Evolutionary conservation across 2,329 filamentous ascomycete species (phyloP), one percentile per base, ranked within the genome.

Genomic region (Apiospora kogelbergensis): DNA sequence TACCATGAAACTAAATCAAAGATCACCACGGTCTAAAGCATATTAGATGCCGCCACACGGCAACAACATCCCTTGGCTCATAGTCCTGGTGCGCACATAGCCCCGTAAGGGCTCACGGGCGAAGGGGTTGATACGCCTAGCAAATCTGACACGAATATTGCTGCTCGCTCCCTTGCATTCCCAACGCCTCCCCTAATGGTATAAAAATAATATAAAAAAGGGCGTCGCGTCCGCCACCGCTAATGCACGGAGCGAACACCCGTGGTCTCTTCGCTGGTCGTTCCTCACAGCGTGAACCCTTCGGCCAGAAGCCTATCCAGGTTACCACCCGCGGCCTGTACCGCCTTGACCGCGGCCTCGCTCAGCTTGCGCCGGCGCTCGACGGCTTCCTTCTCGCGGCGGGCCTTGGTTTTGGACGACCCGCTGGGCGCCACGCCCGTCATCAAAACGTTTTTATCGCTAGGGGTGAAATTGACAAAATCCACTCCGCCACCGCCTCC

Each of bases 361-460:
- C 87, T 90, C 68, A 95, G 77, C 77, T 87, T 86, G 73, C 90
- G 82, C 74, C 93, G 85, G 80, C 91, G 90, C 76, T 98, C 95
- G 67, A 88, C 85, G 1, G 93, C 93, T 82, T 98, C 95, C 79
- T 93, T 92, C 80, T 98, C 95, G 66, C 96, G 84, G 68, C 94
- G 84, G n/a, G 94, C 94, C 79, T 98, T 98, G 10, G 96, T 98
- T 87, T 98, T 98, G 73, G 89, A 93, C 74, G 91, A 94, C 11
- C 96, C 96, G 72, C 91, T 95, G 0, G 95, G 95, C 63, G 96
- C 96, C 15, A 99, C 96, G 6, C 95, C 95, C 9, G 89, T 93
- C 80, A 99, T 88, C 57, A 99, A 90, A 77, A 92, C 89, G 17
- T 87, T 84, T 75, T 90, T 91, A 79, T 99, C 95, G 65, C 86